Conservation (phyloP, 1,139 yeast species). For the Geotrichum macrosporum region DNA sequence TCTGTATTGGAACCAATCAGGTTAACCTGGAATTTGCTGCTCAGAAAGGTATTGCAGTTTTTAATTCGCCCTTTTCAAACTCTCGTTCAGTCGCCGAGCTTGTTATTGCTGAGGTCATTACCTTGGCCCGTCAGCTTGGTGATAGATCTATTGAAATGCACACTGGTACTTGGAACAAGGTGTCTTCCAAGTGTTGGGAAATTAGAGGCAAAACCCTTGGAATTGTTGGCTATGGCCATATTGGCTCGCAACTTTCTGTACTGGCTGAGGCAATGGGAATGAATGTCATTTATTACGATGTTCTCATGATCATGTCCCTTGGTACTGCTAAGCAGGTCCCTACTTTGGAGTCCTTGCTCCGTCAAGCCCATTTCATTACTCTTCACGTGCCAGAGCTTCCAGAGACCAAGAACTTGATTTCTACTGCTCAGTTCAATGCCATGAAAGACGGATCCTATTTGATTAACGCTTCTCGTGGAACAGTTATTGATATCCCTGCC, state of each 20-base stretch:
- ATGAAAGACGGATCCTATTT: conserved; percentile 96
- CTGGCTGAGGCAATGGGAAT: conserved; percentile 97
- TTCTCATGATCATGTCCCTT: conserved; percentile 86
- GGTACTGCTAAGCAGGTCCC: conserved; percentile 96
- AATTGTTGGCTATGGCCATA: conserved; percentile 96
- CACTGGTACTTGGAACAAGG: conserved; percentile 98
- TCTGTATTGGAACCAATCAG: conserved; percentile 99
- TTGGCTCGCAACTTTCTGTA: conserved; percentile 94
- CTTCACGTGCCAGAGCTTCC: conserved; percentile 93
- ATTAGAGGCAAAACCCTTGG: conserved; percentile 98
- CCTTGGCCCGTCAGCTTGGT: conserved; percentile 93
- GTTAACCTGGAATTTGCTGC: conserved; percentile 93
- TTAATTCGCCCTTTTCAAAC: conserved; percentile 98
- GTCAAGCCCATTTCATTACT: conserved; percentile 80
- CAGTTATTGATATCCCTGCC: conserved; percentile 94
- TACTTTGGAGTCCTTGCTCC: conserved; percentile 75
- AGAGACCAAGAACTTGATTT: conserved; percentile 86
- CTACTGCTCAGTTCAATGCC: conserved; percentile 86
- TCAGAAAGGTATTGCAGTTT: conserved; percentile 87
- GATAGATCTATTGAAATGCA: conserved; percentile 96
- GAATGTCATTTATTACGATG: conserved; percentile 93
- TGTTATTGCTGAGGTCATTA: conserved; percentile 90
- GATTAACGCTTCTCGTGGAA: conserved; percentile 96
- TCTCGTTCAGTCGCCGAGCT: conserved; percentile 98
- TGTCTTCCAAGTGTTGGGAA: conserved; percentile 94